A percentile compares a stretch with the other conserved stretches of the same genome.
Conservation (phyloP, 495 filamentous ascomycete species). For the Hyaloscypha hepaticicola region DNA sequence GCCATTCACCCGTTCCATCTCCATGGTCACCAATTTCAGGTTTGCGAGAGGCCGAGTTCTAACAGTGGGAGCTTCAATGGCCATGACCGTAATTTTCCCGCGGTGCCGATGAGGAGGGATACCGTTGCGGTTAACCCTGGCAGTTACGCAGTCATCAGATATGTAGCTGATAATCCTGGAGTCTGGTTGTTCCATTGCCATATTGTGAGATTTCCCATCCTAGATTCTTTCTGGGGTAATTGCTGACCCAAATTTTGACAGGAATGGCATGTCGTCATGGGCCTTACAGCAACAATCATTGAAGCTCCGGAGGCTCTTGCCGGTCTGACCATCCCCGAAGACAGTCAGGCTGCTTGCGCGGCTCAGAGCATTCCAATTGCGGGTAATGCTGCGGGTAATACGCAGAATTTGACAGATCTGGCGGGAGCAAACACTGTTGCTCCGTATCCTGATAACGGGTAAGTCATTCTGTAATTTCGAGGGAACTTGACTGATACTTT, state of each 20-base stretch:
- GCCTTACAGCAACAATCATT: constrained; percentile 68
- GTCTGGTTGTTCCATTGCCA: constrained; percentile 83
- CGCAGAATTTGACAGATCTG: constrained; percentile 58
- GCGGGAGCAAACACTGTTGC: constrained; percentile 38
- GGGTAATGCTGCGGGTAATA: constrained; percentile 80
- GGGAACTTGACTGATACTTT: neutral
- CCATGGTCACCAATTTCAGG: constrained; percentile 80
- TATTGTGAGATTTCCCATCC: constrained; percentile 35
- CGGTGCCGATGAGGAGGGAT: constrained; percentile 53
- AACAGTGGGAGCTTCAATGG: constrained; percentile 40
- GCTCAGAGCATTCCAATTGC: constrained; percentile 45
- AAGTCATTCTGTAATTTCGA: neutral
- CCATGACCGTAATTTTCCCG: constrained; percentile 43
- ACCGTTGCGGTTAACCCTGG: constrained; percentile 52
- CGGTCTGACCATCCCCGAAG: constrained; percentile 56
- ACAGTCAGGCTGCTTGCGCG: constrained; percentile 59
- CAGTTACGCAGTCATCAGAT: constrained; percentile 58
- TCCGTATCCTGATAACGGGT: constrained; percentile 4
- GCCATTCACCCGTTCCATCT: constrained; percentile 58
- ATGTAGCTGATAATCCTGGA: constrained; percentile 67
- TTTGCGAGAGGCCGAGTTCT: constrained; percentile 52
- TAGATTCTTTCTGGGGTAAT: too few relatives aligned
- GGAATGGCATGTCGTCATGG: constrained; percentile 76
- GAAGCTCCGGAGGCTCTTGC: constrained; percentile 62
- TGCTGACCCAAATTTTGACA: too few relatives aligned